phyloP scores from a whole-genome alignment of 192 early-diverging fungal species.

The Spizellomyces punctatus region DNA sequence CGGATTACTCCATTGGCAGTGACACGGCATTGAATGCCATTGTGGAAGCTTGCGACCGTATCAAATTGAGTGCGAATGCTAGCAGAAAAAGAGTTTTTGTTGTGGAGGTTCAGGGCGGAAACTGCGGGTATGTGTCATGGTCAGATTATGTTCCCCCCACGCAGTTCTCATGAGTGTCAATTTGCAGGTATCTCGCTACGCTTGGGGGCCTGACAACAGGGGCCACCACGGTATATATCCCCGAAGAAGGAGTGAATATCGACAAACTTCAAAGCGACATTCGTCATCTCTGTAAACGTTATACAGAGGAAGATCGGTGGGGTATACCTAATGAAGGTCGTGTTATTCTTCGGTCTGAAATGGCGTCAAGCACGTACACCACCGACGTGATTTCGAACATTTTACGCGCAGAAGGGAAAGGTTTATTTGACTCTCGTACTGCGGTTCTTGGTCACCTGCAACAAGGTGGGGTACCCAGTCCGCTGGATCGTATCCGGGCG shows the following conservation, averaged over 20 bases:
- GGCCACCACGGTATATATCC: conserved; percentile 90
- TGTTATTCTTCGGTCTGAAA: conserved; percentile 73
- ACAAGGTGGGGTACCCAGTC: conserved; percentile 90
- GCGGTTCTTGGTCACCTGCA: conserved; percentile 93
- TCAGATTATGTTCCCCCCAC: neutral
- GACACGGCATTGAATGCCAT: conserved; percentile 96
- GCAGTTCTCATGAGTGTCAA: neutral
- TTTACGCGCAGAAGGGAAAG: conserved; percentile 82
- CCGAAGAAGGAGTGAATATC: conserved; percentile 86
- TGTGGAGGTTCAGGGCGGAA: conserved; percentile 96
- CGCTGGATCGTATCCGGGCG: conserved; percentile 95
- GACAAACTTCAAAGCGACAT: conserved; percentile 83
- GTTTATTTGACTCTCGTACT: conserved; percentile 88
- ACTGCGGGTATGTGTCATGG: conserved; percentile 69
- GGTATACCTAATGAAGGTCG: conserved; percentile 71
- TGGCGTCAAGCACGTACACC: conserved; percentile 77
- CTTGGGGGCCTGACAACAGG: conserved; percentile 84
- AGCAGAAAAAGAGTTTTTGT: conserved; percentile 91
- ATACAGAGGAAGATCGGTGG: conserved; percentile 71
- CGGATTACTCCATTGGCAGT: conserved; percentile 90
- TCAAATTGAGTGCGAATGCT: conserved; percentile 91
- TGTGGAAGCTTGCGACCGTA: conserved; percentile 85
- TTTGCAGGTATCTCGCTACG: conserved; percentile 71
- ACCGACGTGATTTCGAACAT: conserved; percentile 87
- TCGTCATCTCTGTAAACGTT: conserved; percentile 75